Percentiles rank a stretch among this genome's conserved stretches.
phyloP scores from a whole-genome alignment of 2,329 filamentous ascomycete genomes.

The Ceratocystis albifundus region DNA sequence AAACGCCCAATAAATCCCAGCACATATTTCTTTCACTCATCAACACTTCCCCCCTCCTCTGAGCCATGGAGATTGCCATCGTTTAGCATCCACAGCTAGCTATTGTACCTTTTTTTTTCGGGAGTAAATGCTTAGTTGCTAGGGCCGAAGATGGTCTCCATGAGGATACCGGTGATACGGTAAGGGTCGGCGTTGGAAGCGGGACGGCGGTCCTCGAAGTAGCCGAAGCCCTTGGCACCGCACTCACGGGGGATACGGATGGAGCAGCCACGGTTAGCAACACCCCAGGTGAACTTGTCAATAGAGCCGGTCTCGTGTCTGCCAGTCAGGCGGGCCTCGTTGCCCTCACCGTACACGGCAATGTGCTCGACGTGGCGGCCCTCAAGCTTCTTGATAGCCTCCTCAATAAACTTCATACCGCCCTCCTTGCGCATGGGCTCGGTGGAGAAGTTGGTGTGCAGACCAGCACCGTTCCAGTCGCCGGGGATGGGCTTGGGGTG shows the following conservation, averaged over 20 bases:
- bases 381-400: slow-evolving; percentile 71
- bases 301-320: slow-evolving; percentile 88
- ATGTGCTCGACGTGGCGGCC: slow-evolving; percentile 73
- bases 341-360: slow-evolving; percentile 89
- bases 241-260: slow-evolving; percentile 83
- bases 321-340: slow-evolving; percentile 86
- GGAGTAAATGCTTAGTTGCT: slow-evolving; percentile 19
- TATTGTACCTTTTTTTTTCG: not conserved
- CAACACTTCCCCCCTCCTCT: slow-evolving; percentile 13
- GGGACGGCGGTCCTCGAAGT: slow-evolving; percentile 78
- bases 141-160: slow-evolving; percentile 50
- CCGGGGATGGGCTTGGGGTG: slow-evolving; percentile 91
- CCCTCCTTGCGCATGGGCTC: slow-evolving; percentile 79
- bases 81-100: not conserved
- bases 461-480: slow-evolving; percentile 87
- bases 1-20: slow-evolving; percentile 22
- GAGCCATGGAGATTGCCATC: not conserved
- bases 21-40: slow-evolving; percentile 19
- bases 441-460: slow-evolving; percentile 90
- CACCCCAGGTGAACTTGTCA: slow-evolving; percentile 85
- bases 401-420: slow-evolving; percentile 91
- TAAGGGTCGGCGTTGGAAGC: slow-evolving; percentile 84
- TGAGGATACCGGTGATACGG: slow-evolving; percentile 67
- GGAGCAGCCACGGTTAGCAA: slow-evolving; percentile 89
- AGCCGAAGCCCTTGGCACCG: slow-evolving; percentile 80